These are phyloP conservation scores for Cyclotella distinguenda DNA, from an alignment of 108 stramenopile species.

Conservation along the genomic window DNA sequence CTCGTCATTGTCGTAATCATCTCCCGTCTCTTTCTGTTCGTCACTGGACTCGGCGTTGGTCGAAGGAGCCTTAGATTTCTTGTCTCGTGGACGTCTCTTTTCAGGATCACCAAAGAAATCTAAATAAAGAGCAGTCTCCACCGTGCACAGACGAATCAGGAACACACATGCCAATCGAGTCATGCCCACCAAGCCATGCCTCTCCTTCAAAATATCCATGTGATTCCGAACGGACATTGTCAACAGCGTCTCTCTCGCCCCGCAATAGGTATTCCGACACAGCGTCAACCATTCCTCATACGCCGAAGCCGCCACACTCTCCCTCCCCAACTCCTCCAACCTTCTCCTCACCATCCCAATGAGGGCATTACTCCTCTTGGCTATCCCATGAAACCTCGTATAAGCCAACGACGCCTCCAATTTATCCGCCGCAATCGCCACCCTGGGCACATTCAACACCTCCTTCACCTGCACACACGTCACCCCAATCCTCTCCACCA, in stretches of 20 bases:
- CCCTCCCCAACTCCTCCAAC: slow-evolving; percentile 51
- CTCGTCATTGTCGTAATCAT: slow-evolving; percentile 10
- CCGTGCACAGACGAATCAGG: slow-evolving; percentile 81
- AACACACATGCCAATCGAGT: slow-evolving; percentile 85
- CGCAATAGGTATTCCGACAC: slow-evolving; percentile 79
- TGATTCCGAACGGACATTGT: slow-evolving; percentile 69
- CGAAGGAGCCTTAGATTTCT: slow-evolving; percentile 11
- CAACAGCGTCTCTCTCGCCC: slow-evolving; percentile 61
- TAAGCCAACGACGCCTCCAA: slow-evolving; percentile 84
- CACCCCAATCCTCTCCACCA: slow-evolving; percentile 79
- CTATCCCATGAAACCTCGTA: slow-evolving; percentile 89
- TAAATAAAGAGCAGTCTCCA: slow-evolving; percentile 81
- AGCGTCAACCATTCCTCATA: slow-evolving; percentile 76
- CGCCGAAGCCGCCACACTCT: slow-evolving; percentile 24
- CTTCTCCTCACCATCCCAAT: slow-evolving; percentile 63
- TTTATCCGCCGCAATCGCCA: slow-evolving; percentile 74
- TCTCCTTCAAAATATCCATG: slow-evolving; percentile 79
- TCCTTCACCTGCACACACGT: slow-evolving; percentile 61
- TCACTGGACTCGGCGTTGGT: slow-evolving; percentile 27
- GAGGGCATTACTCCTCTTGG: slow-evolving; percentile 69
- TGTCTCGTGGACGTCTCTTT: slow-evolving; percentile 23
- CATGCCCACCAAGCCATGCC: slow-evolving; percentile 87
- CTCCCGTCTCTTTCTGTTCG: slow-evolving; percentile 24
- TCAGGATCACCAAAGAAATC: slow-evolving; percentile 85
- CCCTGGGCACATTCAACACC: slow-evolving; percentile 61